A percentile compares a stretch with the other conserved stretches of the same genome.
These are phyloP conservation scores for Globisporangium cylindrosporum DNA, from an alignment of 352 stramenopile genomes.

Conservation along the genomic window DNA sequence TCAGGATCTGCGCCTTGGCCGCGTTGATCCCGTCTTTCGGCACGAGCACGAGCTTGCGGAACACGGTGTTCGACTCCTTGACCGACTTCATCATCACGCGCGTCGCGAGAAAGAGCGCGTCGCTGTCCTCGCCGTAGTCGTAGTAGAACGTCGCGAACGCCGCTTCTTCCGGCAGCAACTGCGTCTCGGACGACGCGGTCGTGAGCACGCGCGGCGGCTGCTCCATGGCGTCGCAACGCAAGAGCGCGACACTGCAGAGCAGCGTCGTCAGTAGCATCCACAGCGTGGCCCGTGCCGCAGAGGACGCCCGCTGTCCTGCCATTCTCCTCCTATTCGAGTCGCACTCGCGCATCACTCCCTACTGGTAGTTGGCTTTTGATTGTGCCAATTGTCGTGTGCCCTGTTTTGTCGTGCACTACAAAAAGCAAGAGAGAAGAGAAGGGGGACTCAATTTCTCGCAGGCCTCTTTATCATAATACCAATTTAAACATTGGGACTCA, in stretches of 20 bases:
- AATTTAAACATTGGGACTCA: too few relatives aligned
- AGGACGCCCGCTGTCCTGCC: not conserved
- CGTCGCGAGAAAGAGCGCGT: constrained; percentile 25
- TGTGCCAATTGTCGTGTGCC: not conserved
- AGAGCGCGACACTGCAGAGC: not conserved
- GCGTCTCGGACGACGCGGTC: not conserved
- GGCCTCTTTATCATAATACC: too few relatives aligned
- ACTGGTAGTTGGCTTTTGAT: not conserved
- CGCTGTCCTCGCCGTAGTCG: constrained; percentile 25
- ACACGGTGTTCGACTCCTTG: constrained; percentile 39
- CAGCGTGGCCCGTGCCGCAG: not conserved
- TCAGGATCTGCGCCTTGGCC: constrained; percentile 35
- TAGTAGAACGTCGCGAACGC: constrained; percentile 30
- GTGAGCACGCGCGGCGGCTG: constrained; percentile 10
- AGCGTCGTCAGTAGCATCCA: not conserved
- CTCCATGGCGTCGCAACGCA: constrained; percentile 1
- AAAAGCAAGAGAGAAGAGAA: not conserved
- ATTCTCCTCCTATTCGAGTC: not conserved
- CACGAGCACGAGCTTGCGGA: constrained; percentile 67
- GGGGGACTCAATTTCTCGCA: not conserved
- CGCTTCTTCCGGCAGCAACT: constrained; percentile 16
- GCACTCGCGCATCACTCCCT: not conserved
- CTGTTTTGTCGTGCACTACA: not conserved
- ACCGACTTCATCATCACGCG: constrained; percentile 25
- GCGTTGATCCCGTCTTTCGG: constrained; percentile 55